A percentile compares a stretch with the other conserved stretches of the same genome.
phyloP scores from a whole-genome alignment of 192 early-diverging fungal species.

The Coemansia reversa region DNA sequence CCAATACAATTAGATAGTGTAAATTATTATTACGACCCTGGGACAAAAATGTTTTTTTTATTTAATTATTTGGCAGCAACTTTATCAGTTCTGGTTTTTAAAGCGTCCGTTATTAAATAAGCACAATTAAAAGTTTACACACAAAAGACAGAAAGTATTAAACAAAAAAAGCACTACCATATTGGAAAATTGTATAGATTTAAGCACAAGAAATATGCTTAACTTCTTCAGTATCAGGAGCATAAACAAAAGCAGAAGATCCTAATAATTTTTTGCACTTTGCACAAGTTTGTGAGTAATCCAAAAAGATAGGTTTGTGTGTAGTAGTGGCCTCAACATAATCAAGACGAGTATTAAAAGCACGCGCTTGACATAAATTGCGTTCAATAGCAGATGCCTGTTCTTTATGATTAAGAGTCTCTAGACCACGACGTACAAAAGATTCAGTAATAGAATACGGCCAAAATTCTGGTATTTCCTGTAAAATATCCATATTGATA shows the following conservation, averaged over 20 bases:
- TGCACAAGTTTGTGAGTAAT: slow-evolving; percentile 47
- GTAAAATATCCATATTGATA: slow-evolving; percentile 8
- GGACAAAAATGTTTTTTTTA: no score
- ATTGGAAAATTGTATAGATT: background rate
- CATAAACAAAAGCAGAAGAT: slow-evolving; percentile 46
- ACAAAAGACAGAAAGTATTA: background rate
- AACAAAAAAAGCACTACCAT: no score
- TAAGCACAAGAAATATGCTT: slow-evolving; percentile 37
- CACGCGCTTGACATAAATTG: slow-evolving; percentile 13
- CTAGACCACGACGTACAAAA: slow-evolving; percentile 27
- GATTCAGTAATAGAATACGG: slow-evolving; percentile 23
- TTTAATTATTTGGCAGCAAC: no score
- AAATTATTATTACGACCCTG: no score
- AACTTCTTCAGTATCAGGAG: slow-evolving; percentile 18
- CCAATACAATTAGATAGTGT: no score
- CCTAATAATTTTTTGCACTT: slow-evolving; percentile 48
- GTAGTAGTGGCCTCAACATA: background rate
- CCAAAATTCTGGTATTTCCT: slow-evolving; percentile 39
- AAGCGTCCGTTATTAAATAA: no score
- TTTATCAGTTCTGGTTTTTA: no score
- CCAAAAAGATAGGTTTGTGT: slow-evolving; percentile 20
- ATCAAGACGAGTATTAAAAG: slow-evolving; percentile 6
- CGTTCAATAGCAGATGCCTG: slow-evolving; percentile 9
- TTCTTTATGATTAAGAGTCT: slow-evolving; percentile 7
- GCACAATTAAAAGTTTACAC: background rate